Percentiles rank a stretch among this genome's conserved stretches.
These are phyloP conservation scores for Thermoascus crustaceus DNA, from an alignment of 2,329 filamentous ascomycete species.

Conservation along the genomic window DNA sequence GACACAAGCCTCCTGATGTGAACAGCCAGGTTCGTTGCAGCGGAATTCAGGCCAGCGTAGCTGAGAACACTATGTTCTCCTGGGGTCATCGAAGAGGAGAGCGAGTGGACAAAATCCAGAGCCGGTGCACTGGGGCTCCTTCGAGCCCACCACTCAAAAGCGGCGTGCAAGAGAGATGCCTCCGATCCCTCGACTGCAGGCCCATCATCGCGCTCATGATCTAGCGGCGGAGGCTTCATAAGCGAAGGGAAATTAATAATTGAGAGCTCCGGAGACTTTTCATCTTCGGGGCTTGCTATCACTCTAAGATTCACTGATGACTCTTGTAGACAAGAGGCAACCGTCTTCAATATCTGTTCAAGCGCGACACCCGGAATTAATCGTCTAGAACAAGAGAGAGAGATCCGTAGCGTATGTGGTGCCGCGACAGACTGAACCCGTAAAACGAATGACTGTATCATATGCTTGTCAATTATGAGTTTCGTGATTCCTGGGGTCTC, in stretches of 20 bases:
- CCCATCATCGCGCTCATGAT: constrained; percentile 5
- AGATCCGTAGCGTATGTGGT: constrained; percentile 7
- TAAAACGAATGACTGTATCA: constrained; percentile 11
- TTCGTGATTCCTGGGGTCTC: neutral
- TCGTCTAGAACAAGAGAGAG: constrained; percentile 12
- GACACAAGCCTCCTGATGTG: constrained; percentile 12
- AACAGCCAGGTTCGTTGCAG: constrained; percentile 15
- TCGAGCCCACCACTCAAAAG: constrained; percentile 19
- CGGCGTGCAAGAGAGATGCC: constrained; percentile 16
- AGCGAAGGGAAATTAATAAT: constrained; percentile 20
- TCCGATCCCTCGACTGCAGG: constrained; percentile 1
- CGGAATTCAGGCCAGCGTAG: constrained; percentile 17
- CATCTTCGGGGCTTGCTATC: neutral
- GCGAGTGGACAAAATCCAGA: constrained; percentile 20
- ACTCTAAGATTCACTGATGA: constrained; percentile 4
- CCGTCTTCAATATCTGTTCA: constrained; percentile 13
- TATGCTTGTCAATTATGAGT: constrained; percentile 7
- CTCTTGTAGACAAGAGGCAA: constrained; percentile 10
- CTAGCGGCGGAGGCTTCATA: constrained; percentile 14
- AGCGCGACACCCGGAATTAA: constrained; percentile 14
- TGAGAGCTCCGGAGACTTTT: constrained; percentile 12
- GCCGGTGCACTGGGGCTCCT: constrained; percentile 16
- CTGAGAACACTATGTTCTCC: constrained; percentile 18
- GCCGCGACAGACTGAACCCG: constrained; percentile 6
- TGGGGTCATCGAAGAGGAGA: constrained; percentile 9